Percentiles rank a stretch among this genome's conserved stretches.
Evolutionary conservation across 1,284 basidiomycete genomes (phyloP).

Genomic region (Tilletia horrida): DNA sequence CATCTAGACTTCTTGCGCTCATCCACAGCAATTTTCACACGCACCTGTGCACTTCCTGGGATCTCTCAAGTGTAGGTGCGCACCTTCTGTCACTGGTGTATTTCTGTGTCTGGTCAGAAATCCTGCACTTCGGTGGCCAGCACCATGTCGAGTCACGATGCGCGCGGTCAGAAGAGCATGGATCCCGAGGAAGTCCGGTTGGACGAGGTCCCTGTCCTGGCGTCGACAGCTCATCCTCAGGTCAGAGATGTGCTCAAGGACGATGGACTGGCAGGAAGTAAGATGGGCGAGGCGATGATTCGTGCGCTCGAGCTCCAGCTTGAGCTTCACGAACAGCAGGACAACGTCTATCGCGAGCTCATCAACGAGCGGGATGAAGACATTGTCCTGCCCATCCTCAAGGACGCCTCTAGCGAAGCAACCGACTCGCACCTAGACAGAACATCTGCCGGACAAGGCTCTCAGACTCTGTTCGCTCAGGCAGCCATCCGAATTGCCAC

Average conservation of each 20-base stretch:
- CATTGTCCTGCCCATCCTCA: not conserved
- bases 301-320: constrained; percentile 17
- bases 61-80: too few species aligned
- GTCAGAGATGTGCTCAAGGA: constrained; percentile 11
- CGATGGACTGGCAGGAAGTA: not conserved
- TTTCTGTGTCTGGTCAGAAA: too few species aligned
- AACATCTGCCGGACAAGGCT: not conserved
- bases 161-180: too few species aligned
- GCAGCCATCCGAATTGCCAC: constrained; percentile 16
- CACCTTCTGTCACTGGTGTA: too few species aligned
- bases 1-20: too few species aligned
- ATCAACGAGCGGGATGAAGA: constrained; percentile 5
- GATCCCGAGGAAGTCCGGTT: not conserved
- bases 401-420: too few species aligned
- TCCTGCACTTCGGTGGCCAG: too few species aligned
- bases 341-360: not conserved
- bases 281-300: constrained; percentile 12
- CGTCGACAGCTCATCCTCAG: constrained; percentile 14
- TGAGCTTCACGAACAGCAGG: constrained; percentile 4
- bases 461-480: constrained; percentile 15
- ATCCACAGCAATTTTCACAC: too few species aligned
- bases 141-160: too few species aligned
- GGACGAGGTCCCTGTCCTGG: constrained; percentile 8
- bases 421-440: too few species aligned
- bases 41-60: too few species aligned